Conservation (phyloP, 2,329 filamentous ascomycete genomes). For the Clarireedia paspali region DNA sequence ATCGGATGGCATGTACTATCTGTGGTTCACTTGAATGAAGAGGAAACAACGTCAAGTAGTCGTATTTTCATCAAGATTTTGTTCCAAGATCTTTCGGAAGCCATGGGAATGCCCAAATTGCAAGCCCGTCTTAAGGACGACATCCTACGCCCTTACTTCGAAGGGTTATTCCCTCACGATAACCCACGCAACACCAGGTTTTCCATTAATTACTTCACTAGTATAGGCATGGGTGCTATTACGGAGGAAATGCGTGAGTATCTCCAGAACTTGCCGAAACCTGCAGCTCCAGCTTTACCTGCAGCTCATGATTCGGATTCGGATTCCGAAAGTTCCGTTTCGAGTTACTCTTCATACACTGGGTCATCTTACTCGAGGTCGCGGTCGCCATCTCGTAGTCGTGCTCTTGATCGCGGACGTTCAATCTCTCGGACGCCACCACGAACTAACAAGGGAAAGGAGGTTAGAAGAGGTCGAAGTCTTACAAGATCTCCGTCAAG, state of each 20-base stretch:
- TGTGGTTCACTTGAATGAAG: constrained; percentile 83
- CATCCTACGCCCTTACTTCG: constrained; percentile 66
- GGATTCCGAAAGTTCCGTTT: constrained; percentile 57
- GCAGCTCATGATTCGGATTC: constrained; percentile 47
- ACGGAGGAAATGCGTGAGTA: constrained; percentile 93
- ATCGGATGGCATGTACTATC: constrained; percentile 89
- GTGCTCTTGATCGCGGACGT: background rate
- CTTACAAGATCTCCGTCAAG: constrained; percentile 14
- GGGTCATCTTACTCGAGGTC: constrained; percentile 48
- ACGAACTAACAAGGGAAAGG: constrained; percentile 14
- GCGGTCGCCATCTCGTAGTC: constrained; percentile 3
- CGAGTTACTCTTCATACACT: constrained; percentile 71
- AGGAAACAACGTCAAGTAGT: constrained; percentile 91
- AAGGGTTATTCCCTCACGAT: constrained; percentile 84
- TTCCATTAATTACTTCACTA: constrained; percentile 99
- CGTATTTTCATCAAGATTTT: constrained; percentile 98
- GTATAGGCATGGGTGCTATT: constrained; percentile 88
- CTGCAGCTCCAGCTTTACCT: constrained; percentile 62
- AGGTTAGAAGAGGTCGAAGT: constrained; percentile 21
- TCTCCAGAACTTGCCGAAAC: constrained; percentile 84
- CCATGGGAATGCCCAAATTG: constrained; percentile 75
- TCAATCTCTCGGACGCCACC: constrained; percentile 15
- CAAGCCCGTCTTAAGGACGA: constrained; percentile 72
- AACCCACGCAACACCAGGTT: constrained; percentile 87
- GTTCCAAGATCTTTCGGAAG: constrained; percentile 85